These are phyloP conservation scores for Cunninghamia lanceolata DNA, from an alignment of 75 land plant genomes.

Conservation along the genomic window DNA sequence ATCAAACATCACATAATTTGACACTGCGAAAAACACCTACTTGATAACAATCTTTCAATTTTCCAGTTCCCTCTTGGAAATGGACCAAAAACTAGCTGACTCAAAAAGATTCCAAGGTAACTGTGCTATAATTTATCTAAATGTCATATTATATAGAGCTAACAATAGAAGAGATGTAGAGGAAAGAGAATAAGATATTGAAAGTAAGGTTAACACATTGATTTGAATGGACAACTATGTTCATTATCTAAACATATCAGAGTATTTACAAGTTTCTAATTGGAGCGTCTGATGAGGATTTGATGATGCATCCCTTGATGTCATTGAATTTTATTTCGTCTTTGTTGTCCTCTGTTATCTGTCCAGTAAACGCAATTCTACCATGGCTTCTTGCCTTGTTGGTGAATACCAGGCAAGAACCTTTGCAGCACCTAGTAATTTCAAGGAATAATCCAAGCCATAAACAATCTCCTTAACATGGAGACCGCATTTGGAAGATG, in stretches of 20 bases:
- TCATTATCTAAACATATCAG: background rate
- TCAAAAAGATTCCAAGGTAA: background rate
- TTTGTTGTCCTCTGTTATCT: conserved; percentile 1
- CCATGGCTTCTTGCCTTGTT: conserved; percentile 40
- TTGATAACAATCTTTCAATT: background rate
- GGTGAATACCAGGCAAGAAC: conserved; percentile 44
- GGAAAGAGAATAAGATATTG: background rate
- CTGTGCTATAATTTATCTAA: background rate
- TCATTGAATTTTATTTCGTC: background rate
- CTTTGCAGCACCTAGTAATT: conserved; percentile 37
- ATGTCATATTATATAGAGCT: background rate
- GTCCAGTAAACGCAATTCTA: conserved; percentile 38
- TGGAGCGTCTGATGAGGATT: background rate
- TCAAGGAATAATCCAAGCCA: conserved; percentile 37
- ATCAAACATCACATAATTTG: too few species aligned
- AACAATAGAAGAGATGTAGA: background rate
- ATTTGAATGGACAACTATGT: background rate
- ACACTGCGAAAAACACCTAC: too few species aligned
- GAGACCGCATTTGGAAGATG: conserved; percentile 13
- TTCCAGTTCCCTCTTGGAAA: background rate
- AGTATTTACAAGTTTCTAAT: background rate
- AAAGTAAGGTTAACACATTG: background rate
- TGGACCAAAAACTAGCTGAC: background rate
- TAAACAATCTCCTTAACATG: conserved; percentile 27
- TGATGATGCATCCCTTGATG: background rate